A percentile compares a stretch with the other conserved stretches of the same genome.
These are phyloP conservation scores for Metarhizium robertsii DNA, from an alignment of 2,329 filamentous ascomycete genomes.

Conservation along the genomic window DNA sequence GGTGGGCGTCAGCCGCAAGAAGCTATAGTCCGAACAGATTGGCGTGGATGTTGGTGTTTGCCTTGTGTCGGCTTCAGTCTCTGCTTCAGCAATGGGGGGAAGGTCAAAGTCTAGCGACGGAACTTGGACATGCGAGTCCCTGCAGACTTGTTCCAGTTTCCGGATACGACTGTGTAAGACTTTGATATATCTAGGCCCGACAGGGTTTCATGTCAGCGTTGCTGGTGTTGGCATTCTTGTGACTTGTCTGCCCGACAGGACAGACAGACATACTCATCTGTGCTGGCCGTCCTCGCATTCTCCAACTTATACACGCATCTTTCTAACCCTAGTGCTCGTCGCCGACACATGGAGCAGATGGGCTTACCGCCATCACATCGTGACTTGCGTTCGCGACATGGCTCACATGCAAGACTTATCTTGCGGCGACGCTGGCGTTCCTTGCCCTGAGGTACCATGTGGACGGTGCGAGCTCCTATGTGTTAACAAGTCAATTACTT, in stretches of 20 bases:
- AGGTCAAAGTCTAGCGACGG: slow-evolving; percentile 1
- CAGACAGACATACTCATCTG: too few species aligned
- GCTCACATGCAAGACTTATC: background rate
- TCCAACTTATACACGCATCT: too few species aligned
- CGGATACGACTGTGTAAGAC: slow-evolving; percentile 9
- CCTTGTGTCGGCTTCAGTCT: slow-evolving; percentile 2
- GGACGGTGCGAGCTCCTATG: background rate
- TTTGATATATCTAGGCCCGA: too few species aligned
- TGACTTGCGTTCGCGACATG: slow-evolving; percentile 30
- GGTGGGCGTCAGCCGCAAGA: too few species aligned
- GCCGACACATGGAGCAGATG: slow-evolving; percentile 23
- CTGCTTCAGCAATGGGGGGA: background rate
- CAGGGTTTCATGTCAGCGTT: too few species aligned
- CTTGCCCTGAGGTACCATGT: background rate
- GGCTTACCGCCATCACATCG: slow-evolving; percentile 34
- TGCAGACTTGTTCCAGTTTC: slow-evolving; percentile 15
- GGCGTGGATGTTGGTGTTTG: too few species aligned
- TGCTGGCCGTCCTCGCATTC: too few species aligned
- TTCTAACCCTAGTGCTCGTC: too few species aligned
- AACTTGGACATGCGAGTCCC: slow-evolving; percentile 1
- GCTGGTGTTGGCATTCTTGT: too few species aligned
- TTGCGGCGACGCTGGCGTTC: background rate
- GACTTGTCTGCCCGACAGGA: too few species aligned
- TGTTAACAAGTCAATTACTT: too few species aligned
- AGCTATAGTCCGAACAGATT: too few species aligned